phyloP scores from a whole-genome alignment of 2,329 filamentous ascomycete genomes.

The Madurella mycetomatis region DNA sequence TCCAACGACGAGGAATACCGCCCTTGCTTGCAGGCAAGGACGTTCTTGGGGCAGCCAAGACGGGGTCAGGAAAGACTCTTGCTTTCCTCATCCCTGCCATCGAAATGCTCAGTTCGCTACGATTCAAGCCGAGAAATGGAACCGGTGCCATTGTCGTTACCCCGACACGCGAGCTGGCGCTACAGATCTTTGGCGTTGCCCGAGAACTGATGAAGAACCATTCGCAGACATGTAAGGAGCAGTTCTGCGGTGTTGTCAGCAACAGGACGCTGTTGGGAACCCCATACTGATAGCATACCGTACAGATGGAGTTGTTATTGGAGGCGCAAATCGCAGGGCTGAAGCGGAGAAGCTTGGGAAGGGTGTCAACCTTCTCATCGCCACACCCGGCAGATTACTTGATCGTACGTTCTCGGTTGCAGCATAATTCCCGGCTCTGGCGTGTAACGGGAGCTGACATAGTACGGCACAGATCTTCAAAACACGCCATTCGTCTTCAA shows the following conservation, averaged over 20 bases:
- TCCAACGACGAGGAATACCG: constrained; percentile 82
- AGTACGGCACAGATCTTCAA: constrained; percentile 57
- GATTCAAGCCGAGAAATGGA: constrained; percentile 92
- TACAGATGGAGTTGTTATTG: constrained; percentile 80
- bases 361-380: constrained; percentile 91
- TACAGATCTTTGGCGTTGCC: constrained; percentile 95
- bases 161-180: constrained; percentile 85
- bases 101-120: constrained; percentile 84
- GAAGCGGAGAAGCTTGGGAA: constrained; percentile 93
- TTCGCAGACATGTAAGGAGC: constrained; percentile 50
- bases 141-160: constrained; percentile 90
- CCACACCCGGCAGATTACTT: constrained; percentile 85
- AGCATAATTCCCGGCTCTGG: neutral
- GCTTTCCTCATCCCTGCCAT: constrained; percentile 92
- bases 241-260: constrained; percentile 60
- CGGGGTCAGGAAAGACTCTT: constrained; percentile 90
- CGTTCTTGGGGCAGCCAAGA: constrained; percentile 93
- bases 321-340: constrained; percentile 83
- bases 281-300: constrained; percentile 1
- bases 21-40: constrained; percentile 85
- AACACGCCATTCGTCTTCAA: constrained; percentile 91
- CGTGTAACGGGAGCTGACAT: neutral
- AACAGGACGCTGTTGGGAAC: neutral
- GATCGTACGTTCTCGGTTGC: constrained; percentile 44
- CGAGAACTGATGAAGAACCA: constrained; percentile 89